A percentile compares a stretch with the other conserved stretches of the same genome.
Conservation (phyloP, 176 grass and related monocot species). For the Guadua angustifolia region DNA sequence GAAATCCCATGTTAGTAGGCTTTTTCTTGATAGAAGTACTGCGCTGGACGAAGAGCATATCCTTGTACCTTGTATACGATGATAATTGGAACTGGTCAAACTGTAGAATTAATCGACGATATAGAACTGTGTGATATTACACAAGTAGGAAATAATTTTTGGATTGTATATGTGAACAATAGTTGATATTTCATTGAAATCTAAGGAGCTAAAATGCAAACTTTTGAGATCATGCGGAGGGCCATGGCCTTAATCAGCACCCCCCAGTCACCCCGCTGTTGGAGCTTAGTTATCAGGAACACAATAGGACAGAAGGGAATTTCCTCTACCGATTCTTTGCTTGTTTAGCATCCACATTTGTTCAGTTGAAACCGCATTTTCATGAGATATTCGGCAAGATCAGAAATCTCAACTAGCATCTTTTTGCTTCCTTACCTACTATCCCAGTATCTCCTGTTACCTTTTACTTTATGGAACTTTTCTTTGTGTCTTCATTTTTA, state of each 20-base stretch:
- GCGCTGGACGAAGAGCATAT: background rate
- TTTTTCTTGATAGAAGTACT: background rate
- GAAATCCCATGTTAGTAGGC: constrained; percentile 19
- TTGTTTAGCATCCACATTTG: constrained; percentile 20
- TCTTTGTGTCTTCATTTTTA: constrained; percentile 39
- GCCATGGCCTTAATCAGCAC: too few relatives aligned
- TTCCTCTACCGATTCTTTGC: constrained; percentile 24
- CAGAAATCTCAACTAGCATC: constrained; percentile 30
- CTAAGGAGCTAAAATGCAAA: too few relatives aligned
- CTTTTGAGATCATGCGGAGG: too few relatives aligned
- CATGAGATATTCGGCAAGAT: background rate
- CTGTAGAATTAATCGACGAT: background rate
- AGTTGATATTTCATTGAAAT: background rate
- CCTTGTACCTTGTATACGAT: background rate
- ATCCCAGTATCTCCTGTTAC: constrained; percentile 35
- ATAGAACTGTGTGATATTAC: background rate
- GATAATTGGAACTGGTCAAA: background rate
- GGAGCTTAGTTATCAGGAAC: background rate
- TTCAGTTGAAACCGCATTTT: constrained; percentile 12
- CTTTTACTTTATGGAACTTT: constrained; percentile 42
- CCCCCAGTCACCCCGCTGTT: too few relatives aligned
- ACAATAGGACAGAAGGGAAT: background rate
- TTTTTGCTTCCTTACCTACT: constrained; percentile 19
- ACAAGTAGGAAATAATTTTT: background rate
- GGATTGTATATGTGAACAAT: background rate